Evolutionary conservation across 768 basidiomycete genomes (phyloP).

Genomic region (Clitopilus passeckerianus): DNA sequence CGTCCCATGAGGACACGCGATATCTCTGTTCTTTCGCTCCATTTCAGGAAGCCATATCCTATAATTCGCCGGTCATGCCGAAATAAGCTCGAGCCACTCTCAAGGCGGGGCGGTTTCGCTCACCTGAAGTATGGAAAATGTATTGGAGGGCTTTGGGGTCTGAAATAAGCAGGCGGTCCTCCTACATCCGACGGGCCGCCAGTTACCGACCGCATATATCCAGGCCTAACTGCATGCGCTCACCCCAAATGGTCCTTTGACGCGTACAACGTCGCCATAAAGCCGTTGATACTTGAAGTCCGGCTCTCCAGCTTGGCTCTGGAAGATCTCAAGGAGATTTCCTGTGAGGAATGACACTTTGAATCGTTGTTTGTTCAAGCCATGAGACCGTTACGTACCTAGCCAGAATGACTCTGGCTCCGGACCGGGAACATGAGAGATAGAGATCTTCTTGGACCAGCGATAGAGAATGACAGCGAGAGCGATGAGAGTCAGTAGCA

Average conservation of each 20-base stretch:
- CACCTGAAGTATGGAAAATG: conserved; percentile 47
- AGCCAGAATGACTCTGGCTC: conserved; percentile 42
- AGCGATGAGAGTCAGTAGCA: conserved; percentile 8
- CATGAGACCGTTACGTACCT: conserved; percentile 20
- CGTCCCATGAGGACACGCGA: conserved; percentile 46
- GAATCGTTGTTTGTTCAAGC: too few species aligned
- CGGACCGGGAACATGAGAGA: conserved; percentile 44
- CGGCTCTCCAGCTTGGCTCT: conserved; percentile 43
- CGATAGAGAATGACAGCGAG: conserved; percentile 25
- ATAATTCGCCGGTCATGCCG: conserved; percentile 1
- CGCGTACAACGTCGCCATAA: conserved; percentile 45
- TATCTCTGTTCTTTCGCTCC: conserved; percentile 43
- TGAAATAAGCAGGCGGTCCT: conserved; percentile 47
- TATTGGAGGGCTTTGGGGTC: conserved; percentile 59
- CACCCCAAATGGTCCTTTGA: conserved; percentile 49
- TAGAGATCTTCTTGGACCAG: conserved; percentile 30
- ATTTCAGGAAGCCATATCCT: conserved; percentile 53
- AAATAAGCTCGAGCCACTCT: conserved; percentile 4
- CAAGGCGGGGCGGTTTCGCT: conserved; percentile 4
- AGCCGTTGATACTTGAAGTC: conserved; percentile 49
- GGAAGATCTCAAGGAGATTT: conserved; percentile 43
- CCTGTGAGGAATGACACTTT: conserved; percentile 23
- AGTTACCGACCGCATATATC: too few species aligned
- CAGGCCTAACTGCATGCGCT: conserved; percentile 6
- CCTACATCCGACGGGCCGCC: conserved; percentile 22